Evolutionary conservation across 192 early-diverging fungal genomes (phyloP), one percentile per base, ranked within the genome.

Genomic region (Coemansia sp.): DNA sequence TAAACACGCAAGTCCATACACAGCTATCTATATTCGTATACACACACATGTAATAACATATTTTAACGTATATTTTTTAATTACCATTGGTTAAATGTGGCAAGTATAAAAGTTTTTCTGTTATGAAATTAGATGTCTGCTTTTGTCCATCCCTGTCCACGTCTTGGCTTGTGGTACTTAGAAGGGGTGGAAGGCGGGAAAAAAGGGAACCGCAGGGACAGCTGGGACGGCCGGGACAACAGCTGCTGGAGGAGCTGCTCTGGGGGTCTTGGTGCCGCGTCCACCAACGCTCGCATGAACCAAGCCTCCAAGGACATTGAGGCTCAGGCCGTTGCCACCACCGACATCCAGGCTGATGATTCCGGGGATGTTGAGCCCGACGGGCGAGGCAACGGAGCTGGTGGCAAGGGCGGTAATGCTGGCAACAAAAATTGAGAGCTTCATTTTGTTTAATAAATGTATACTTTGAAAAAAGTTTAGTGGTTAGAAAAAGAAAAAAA

Each of bases 231-330:
- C 69, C 0, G 34, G 47, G 1, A 46, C 60, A 36, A 46, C 60
- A 36, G 68, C 58, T 8, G 67, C 29, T 38, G 34, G n/a, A 1
- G 55, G 44, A 8, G 31, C 39, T 20, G 66, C 16, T 15, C 27
- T 69, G 20, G 40, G 55, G 55, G 67, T 10, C 36, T 46, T 72
- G n/a, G 62, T 31, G 20, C 60, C 24, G 20, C 31, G 71, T 52
- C 46, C 46, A 41, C 68, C 72, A 57, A 77, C 73, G 36, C 77
- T 76, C 13, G 80, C 72, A 36, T 70, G 57, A 52, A 82, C 68
- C 31, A 82, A 66, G 16, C 80, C 80, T 18, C 75, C 72, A 3
- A 82, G 69, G 39, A 82, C 69, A 65, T 71, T 68, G 22, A 82
- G 65, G 27, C 65, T 66, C 36, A 81, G 62, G 4, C 74, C 74